phyloP scores from a whole-genome alignment of 306 rosid species.

The Vigna nakashimae region DNA sequence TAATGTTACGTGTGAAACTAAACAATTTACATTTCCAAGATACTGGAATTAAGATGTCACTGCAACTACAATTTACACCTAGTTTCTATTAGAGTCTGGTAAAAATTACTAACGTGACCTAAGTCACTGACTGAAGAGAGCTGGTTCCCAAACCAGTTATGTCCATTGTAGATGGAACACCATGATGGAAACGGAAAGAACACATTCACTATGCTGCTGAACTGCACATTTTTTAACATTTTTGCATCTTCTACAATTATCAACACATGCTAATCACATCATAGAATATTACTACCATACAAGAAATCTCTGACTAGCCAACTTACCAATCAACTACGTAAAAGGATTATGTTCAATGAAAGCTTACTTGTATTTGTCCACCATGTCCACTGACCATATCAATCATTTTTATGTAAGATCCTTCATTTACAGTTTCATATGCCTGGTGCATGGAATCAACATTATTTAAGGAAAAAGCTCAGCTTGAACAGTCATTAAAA shows the following conservation, averaged over 20 bases:
- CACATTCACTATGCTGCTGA: constrained; percentile 6
- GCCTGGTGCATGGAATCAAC: constrained; percentile 58
- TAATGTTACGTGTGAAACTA: constrained; percentile 29
- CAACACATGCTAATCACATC: constrained; percentile 17
- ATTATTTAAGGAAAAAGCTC: constrained; percentile 34
- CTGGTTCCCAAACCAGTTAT: constrained; percentile 4
- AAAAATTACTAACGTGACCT: background rate
- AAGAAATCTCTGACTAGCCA: background rate
- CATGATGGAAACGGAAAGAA: background rate
- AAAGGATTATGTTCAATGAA: constrained; percentile 25
- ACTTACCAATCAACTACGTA: background rate
- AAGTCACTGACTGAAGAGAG: constrained; percentile 19
- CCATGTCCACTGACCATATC: constrained; percentile 98
- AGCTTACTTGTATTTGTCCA: constrained; percentile 95
- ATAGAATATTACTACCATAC: background rate
- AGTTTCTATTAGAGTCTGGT: constrained; percentile 6
- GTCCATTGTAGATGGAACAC: constrained; percentile 12
- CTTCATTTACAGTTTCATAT: constrained; percentile 96
- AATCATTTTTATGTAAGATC: constrained; percentile 98
- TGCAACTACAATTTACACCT: constrained; percentile 11
- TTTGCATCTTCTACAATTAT: constrained; percentile 16
- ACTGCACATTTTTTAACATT: constrained; percentile 6
- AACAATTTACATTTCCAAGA: constrained; percentile 23
- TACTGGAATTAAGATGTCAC: constrained; percentile 6
- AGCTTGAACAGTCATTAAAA: constrained; percentile 40